Evolutionary conservation across 495 filamentous ascomycete species (phyloP).

Genomic region (Cercophora sp.): DNA sequence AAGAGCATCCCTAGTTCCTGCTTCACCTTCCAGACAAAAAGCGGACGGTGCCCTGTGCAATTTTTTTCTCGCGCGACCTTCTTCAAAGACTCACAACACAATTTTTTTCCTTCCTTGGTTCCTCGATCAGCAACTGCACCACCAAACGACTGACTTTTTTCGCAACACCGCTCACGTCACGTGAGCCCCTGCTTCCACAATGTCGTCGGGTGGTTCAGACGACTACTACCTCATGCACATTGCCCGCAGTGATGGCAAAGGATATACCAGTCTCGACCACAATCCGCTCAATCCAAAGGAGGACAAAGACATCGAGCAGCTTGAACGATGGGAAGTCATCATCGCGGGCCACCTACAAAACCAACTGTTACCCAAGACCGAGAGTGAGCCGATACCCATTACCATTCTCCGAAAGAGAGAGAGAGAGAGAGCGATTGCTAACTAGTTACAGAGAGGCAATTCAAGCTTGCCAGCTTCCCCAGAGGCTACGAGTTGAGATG

Average conservation of each 20-base stretch:
- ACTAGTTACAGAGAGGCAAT: constrained; percentile 19
- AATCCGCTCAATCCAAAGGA: constrained; percentile 19
- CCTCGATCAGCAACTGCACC: no score
- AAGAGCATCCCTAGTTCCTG: no score
- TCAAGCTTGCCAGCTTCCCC: constrained; percentile 29
- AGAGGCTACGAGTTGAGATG: constrained; percentile 30
- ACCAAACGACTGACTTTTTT: no score
- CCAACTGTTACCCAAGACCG: constrained; percentile 24
- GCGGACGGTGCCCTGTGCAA: no score
- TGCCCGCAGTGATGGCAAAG: constrained; percentile 28
- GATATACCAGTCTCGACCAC: constrained; percentile 22
- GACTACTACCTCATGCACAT: constrained; percentile 27
- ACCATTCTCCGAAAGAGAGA: no score
- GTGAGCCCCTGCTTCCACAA: no score
- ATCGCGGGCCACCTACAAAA: constrained; percentile 25
- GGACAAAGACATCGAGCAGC: constrained; percentile 25
- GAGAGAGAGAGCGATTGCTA: constrained; percentile 12
- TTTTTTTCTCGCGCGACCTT: no score
- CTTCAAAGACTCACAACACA: no score
- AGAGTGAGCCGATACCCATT: constrained; percentile 4
- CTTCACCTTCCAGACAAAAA: no score
- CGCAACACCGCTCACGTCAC: no score
- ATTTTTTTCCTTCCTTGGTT: no score
- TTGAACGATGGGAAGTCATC: constrained; percentile 32
- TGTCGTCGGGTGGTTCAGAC: no score